Evolutionary conservation across 2,329 filamentous ascomycete species (phyloP), one percentile per base, ranked within the genome.

Genomic region (Cladosporium sp.): DNA sequence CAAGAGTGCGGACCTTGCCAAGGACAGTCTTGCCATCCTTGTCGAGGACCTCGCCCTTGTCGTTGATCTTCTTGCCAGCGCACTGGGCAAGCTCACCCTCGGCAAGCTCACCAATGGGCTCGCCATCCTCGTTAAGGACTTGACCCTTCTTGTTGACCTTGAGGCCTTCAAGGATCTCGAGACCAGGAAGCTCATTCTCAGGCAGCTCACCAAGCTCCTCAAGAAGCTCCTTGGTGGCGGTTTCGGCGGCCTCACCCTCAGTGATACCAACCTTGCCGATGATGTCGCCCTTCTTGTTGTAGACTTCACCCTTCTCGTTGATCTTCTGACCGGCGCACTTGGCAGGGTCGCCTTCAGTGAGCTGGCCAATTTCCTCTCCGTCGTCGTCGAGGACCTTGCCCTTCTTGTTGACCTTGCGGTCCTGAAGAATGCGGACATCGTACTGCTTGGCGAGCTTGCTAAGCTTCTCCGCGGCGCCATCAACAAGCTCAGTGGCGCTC

Each of bases 21-120:
- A 88, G 79, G 62, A 88, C 78, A 15, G 54, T 56, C 43, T 85
- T 84, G 45, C 85, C 84, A 47, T 84, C 80, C 69, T 80, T 84
- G 69, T 86, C 84, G 67, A 86, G 78, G 58, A 88, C 83, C 66
- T 87, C 85, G 19, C 85, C 85, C 71, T 86, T 78, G 60, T 80
- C 80, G 63, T 88, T 86, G 64, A 85, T 76, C 72, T 86, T 87
- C 75, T 86, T 86, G 60, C 85, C 80, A 17, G 86, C 82, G 62
- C 85, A 87, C 62, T 86, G 83, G 14, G 80, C 72, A 12, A 87
- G 71, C 55, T 87, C 81, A 42, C 86, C 86, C 64, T 82, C 80
- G 40, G 72, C 69, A 42, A 83, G 77, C 65, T 81, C 78, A 34
- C 80, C 81, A 63, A 83, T 80, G 6, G 75, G 71, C 60, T 83